A percentile compares a stretch with the other conserved stretches of the same genome.
Evolutionary conservation across 768 basidiomycete species (phyloP).

Genomic region (Zangia roseola): DNA sequence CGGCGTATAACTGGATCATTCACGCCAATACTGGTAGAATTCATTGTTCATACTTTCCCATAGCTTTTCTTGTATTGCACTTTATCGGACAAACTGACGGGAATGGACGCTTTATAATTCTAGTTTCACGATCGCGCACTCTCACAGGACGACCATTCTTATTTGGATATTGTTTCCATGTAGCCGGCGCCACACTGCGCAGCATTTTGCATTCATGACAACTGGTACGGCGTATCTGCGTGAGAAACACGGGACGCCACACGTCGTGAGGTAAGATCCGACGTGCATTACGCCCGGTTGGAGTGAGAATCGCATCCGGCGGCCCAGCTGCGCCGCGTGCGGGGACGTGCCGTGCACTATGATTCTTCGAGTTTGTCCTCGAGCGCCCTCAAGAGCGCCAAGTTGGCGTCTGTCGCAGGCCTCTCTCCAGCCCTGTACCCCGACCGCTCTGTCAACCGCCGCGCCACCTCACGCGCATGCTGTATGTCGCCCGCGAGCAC

Average conservation of each 20-base stretch:
- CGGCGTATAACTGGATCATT: slow-evolving; percentile 4
- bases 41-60: background rate
- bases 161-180: background rate
- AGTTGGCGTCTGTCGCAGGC: slow-evolving; percentile 21
- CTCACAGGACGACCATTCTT: no score
- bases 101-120: slow-evolving; percentile 8
- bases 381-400: slow-evolving; percentile 19
- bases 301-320: no score
- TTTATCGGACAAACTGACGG: background rate
- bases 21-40: background rate
- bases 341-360: background rate
- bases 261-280: no score
- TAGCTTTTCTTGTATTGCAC: slow-evolving; percentile 2
- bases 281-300: background rate
- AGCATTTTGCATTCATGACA: background rate
- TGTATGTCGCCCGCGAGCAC: slow-evolving; percentile 26
- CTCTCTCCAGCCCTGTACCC: slow-evolving; percentile 26
- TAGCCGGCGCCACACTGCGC: slow-evolving; percentile 3
- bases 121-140: background rate
- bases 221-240: background rate
- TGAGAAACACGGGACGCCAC: background rate
- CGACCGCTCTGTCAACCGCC: slow-evolving; percentile 20
- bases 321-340: no score
- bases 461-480: slow-evolving; percentile 33
- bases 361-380: slow-evolving; percentile 5